A percentile compares a stretch with the other conserved stretches of the same genome.
Evolutionary conservation across 148 eudicot species (phyloP).

Genomic region (Euryodendron excelsum): DNA sequence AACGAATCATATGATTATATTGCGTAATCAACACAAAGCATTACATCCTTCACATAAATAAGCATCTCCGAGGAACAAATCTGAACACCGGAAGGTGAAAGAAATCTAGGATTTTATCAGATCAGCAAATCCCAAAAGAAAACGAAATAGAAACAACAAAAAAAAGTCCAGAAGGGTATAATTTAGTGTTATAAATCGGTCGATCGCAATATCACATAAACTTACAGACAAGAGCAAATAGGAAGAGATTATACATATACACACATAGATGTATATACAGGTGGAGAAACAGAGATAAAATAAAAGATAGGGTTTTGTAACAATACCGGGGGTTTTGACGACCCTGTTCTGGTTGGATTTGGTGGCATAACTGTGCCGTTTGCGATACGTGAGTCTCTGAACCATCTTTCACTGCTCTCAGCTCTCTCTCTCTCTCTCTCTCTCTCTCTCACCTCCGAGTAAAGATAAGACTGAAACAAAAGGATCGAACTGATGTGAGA

Average conservation of each 20-base stretch:
- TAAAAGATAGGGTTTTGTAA: not conserved
- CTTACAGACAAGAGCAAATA: not conserved
- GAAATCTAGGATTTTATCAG: not conserved
- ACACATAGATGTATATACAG: too few relatives aligned
- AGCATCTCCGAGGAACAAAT: not conserved
- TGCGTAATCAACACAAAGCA: not conserved
- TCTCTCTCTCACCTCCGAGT: not conserved
- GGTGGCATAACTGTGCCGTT: conserved; percentile 51
- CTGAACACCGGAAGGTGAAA: too few relatives aligned
- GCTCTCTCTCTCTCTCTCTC: not conserved
- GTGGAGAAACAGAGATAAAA: too few relatives aligned
- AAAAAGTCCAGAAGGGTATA: not conserved
- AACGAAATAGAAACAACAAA: not conserved
- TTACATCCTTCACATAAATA: not conserved
- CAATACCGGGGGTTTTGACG: conserved; percentile 47
- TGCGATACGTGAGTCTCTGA: conserved; percentile 44
- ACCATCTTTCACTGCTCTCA: conserved; percentile 25
- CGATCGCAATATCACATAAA: not conserved
- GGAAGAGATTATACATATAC: not conserved
- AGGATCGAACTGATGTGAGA: too few relatives aligned
- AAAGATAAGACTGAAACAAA: conserved; percentile 9
- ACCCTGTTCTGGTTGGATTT: conserved; percentile 48
- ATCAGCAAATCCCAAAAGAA: not conserved
- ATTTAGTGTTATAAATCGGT: not conserved
- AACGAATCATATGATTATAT: too few relatives aligned